Evolutionary conservation across 306 rosid genomes (phyloP), one percentile per base, ranked within the genome.

Genomic region (Ceratonia siliqua): DNA sequence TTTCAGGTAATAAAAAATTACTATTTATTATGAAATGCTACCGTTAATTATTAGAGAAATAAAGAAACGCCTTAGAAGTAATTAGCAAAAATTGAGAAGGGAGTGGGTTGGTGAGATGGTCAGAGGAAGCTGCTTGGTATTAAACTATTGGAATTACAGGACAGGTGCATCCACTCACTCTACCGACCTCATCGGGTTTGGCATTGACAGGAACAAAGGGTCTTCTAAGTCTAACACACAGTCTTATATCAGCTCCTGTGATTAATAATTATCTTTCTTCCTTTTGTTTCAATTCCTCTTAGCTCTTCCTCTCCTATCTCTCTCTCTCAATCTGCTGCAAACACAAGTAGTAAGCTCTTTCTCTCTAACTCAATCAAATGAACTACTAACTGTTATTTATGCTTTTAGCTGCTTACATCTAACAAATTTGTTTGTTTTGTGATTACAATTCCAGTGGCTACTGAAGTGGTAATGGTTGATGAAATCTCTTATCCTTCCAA

Each of bases 401-500:
- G 25, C 55, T 68, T 64, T 73, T 3, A 13, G 4, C 3, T 14
- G 8, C 4, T 41, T 65, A 62, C 5, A 49, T 30, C 28, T 54
- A 24, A 50, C 25, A 41, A 4, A n/a, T 43, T 53, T 15, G 10
- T 71, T 62, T 59, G 22, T 59, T 74, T 55, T 70, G 66, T 75
- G 54, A 53, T 13, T 38, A 53, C 53, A 35, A 57, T 72, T 73
- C 46, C 85, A 91, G 97, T 94, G 98, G 82, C 85, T 14, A 74
- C 76, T 54, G 90, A 88, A 81, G 83, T 79, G 0, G 86, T 89
- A 6, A 3, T 84, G 87, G 90, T 90, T 24, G 93, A 85, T 79
- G 98, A 90, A 8, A 81, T 94, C 85, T n/a, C 92, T 14, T 90
- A 91, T 39, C 96, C 97, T 48, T 68, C 82, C 18, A 83, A 84